phyloP scores from a whole-genome alignment of 768 basidiomycete genomes.

The Termitomyces sp. region DNA sequence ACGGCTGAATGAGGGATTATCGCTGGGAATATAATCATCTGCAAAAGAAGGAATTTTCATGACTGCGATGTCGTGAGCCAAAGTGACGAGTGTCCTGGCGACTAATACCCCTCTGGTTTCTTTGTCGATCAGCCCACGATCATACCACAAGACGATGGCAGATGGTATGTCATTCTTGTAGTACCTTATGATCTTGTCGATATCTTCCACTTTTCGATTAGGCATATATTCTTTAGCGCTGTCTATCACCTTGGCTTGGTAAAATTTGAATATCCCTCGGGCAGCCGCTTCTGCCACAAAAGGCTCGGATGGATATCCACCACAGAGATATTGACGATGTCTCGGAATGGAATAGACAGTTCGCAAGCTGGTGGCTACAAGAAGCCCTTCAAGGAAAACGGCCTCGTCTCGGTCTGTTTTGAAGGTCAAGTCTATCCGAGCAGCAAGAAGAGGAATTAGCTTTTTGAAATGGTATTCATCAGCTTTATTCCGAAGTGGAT shows the following conservation, averaged over 20 bases:
- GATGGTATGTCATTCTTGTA: neutral
- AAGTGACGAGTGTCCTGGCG: neutral
- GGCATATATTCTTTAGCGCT: too few species aligned
- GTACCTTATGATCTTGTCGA: neutral
- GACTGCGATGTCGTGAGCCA: neutral
- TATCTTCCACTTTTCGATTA: too few species aligned
- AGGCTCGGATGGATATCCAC: constrained; percentile 1
- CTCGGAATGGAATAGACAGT: constrained; percentile 1
- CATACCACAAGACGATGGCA: neutral
- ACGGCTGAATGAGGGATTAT: neutral
- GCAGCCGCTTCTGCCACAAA: neutral
- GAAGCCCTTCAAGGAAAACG: neutral
- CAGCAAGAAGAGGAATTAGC: neutral
- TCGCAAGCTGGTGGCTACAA: neutral
- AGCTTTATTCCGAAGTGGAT: too few species aligned
- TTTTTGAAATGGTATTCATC: too few species aligned
- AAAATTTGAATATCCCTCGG: neutral
- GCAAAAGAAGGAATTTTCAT: neutral
- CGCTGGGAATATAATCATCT: too few species aligned
- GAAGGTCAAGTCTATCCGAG: neutral
- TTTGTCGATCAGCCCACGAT: neutral
- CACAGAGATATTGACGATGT: constrained; percentile 1
- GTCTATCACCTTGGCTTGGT: too few species aligned
- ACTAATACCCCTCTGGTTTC: constrained; percentile 1
- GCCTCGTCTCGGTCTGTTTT: constrained; percentile 2